Evolutionary conservation across 768 basidiomycete species (phyloP).

Genomic region (Amanita phalloides): DNA sequence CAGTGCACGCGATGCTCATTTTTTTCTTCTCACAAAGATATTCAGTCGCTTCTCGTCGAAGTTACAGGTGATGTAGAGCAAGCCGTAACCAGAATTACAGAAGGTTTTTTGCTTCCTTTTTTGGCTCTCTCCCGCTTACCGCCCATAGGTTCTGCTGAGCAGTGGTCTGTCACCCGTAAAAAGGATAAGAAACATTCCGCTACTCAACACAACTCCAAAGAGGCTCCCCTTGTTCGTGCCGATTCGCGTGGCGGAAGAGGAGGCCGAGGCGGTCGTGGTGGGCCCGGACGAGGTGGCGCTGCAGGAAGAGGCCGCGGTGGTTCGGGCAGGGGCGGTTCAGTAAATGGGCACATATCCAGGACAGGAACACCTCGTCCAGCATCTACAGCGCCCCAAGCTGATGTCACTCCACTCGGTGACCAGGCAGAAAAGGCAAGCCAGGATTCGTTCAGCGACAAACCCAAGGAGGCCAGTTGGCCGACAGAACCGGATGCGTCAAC

Average conservation of each 20-base stretch:
- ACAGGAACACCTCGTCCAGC: constrained; percentile 21
- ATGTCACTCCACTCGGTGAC: constrained; percentile 14
- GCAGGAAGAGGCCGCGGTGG: constrained; percentile 37
- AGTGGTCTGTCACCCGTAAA: constrained; percentile 81
- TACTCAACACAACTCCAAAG: constrained; percentile 36
- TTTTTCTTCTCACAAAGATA: constrained; percentile 32
- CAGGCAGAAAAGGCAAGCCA: constrained; percentile 14
- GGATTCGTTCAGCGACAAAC: constrained; percentile 15
- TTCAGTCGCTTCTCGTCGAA: constrained; percentile 58
- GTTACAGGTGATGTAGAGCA: constrained; percentile 57
- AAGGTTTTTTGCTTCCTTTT: constrained; percentile 34
- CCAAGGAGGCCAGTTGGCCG: constrained; percentile 20
- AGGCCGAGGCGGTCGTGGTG: constrained; percentile 44
- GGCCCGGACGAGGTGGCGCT: constrained; percentile 48
- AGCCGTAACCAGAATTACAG: constrained; percentile 65
- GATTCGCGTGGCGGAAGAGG: constrained; percentile 57
- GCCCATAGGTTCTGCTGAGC: constrained; percentile 52
- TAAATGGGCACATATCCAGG: constrained; percentile 29
- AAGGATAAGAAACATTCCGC: constrained; percentile 68
- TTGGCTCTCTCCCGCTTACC: constrained; percentile 7
- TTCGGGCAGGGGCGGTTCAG: constrained; percentile 28
- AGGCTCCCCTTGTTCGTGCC: constrained; percentile 35
- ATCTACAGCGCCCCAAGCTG: constrained; percentile 15
- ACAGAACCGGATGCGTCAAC: constrained; percentile 23
- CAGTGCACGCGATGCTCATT: constrained; percentile 16